These are phyloP conservation scores for Penicillium sclerotigenum DNA, from an alignment of 2,329 filamentous ascomycete species.

Conservation along the genomic window DNA sequence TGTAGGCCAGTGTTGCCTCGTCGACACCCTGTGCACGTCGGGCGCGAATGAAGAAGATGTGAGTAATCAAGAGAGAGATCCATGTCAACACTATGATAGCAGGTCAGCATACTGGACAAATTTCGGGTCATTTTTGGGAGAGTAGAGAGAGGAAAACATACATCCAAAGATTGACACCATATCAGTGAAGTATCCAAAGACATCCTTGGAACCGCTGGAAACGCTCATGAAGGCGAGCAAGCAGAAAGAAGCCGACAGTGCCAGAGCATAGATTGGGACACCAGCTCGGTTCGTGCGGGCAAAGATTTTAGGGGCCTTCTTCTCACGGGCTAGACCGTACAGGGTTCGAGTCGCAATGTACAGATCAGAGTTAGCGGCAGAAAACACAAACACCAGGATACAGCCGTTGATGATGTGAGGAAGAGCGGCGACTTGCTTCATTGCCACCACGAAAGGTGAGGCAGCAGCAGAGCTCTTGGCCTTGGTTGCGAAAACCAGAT, in stretches of 20 bases:
- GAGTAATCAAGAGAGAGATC: constrained; percentile 64
- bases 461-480: constrained; percentile 49
- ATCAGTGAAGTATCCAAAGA: constrained; percentile 63
- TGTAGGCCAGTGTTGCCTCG: constrained; percentile 56
- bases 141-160: background rate
- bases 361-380: constrained; percentile 70
- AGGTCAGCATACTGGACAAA: background rate
- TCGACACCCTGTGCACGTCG: constrained; percentile 58
- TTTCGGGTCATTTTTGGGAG: background rate
- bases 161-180: constrained; percentile 60
- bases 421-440: constrained; percentile 55
- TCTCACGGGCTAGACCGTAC: constrained; percentile 66
- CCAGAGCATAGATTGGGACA: constrained; percentile 64
- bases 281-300: constrained; percentile 65
- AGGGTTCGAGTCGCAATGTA: constrained; percentile 73
- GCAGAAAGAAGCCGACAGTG: constrained; percentile 57
- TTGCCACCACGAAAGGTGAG: constrained; percentile 71
- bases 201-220: constrained; percentile 50
- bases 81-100: constrained; percentile 50
- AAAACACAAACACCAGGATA: constrained; percentile 70
- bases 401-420: constrained; percentile 67
- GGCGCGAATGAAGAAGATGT: constrained; percentile 62
- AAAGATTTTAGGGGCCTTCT: constrained; percentile 67
- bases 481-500: constrained; percentile 43
- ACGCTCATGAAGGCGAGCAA: constrained; percentile 66